Evolutionary conservation across 1,284 basidiomycete genomes (phyloP), one percentile per base, ranked within the genome.

Genomic region (Boletellus sp.): DNA sequence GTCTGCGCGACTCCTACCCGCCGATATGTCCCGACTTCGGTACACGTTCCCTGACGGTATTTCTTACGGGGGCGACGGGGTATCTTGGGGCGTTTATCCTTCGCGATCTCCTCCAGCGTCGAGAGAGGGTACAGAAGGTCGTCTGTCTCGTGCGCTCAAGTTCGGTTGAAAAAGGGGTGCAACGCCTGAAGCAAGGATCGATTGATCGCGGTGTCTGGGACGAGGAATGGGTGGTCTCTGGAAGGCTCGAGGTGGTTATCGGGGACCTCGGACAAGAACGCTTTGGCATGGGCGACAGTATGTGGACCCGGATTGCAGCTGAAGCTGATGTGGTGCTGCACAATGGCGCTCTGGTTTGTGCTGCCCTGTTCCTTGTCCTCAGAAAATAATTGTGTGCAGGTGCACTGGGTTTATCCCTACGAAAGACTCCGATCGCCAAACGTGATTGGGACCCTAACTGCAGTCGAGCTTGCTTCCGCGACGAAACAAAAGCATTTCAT

Each of bases 331-430:
- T 83, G 1, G 76, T 99, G 23, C 65, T 99, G 45, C 96, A 99
- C 68, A 99, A 99, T 60, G 96, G 96, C 36, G 96, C 96, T 19
- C 71, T 99, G 64, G 96, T 93, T 57, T 54, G 86, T 30, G 14
- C 20, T 26, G 11, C 29, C 5, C 16, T 13, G 5, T 17, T 43
- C 36, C 33, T 33, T 22, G 34, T 14, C 29, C 42, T 49, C 27
- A 49, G 16, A 43, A 25, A 11, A 5, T 9, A 14, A 23, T 1
- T 32, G 25, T 34, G 23, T 13, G 11, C 53, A 91, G 90, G 90
- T 99, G 13, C 96, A 99, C 65, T 99, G 96, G 96, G 92, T 99
- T 3, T 99, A 98, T 69, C 93, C 94, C 0, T 99, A 99, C 70
- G 87, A 92, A 64, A 93, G 87, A 68, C 78, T 99, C 29, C 87